A percentile compares a stretch with the other conserved stretches of the same genome.
phyloP scores from a whole-genome alignment of 306 rosid genomes.

The Trifolium fragiferum region DNA sequence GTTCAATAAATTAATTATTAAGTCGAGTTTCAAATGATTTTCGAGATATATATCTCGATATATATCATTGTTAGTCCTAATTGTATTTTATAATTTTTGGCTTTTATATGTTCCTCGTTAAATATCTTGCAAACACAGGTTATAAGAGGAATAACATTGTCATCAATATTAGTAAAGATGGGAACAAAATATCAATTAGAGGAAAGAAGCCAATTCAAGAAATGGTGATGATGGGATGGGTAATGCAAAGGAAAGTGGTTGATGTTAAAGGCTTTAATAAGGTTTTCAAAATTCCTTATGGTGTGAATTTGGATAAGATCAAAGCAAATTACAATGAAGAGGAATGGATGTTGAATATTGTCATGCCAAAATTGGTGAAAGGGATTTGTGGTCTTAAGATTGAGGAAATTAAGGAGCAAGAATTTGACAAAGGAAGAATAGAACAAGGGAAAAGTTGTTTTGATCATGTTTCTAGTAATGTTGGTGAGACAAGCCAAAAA shows the following conservation, averaged over 20 bases:
- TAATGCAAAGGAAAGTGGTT: slow-evolving; percentile 59
- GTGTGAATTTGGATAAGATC: slow-evolving; percentile 66
- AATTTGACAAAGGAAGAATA: slow-evolving; percentile 29
- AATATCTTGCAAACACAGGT: slow-evolving; percentile 56
- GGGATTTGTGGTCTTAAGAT: slow-evolving; percentile 54
- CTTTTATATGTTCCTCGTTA: too few relatives aligned
- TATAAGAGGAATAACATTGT: slow-evolving; percentile 55
- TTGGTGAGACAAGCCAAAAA: slow-evolving; percentile 42
- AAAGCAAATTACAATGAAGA: slow-evolving; percentile 64
- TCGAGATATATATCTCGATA: too few relatives aligned
- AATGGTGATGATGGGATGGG: slow-evolving; percentile 63
- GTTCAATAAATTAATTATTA: too few relatives aligned
- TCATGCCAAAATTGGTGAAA: slow-evolving; percentile 68
- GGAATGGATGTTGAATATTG: slow-evolving; percentile 56
- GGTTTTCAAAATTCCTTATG: slow-evolving; percentile 67
- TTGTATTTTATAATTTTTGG: too few relatives aligned
- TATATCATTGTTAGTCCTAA: too few relatives aligned
- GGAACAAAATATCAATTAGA: slow-evolving; percentile 57
- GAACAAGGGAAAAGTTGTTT: slow-evolving; percentile 18
- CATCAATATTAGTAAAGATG: slow-evolving; percentile 73
- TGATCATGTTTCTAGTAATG: slow-evolving; percentile 16
- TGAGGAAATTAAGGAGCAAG: slow-evolving; percentile 65
- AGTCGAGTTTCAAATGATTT: too few relatives aligned
- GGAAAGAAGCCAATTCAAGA: slow-evolving; percentile 72
- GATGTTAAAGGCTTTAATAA: slow-evolving; percentile 58